Evolutionary conservation across 1,284 basidiomycete genomes (phyloP).

Genomic region (Cryptococcus sp.): DNA sequence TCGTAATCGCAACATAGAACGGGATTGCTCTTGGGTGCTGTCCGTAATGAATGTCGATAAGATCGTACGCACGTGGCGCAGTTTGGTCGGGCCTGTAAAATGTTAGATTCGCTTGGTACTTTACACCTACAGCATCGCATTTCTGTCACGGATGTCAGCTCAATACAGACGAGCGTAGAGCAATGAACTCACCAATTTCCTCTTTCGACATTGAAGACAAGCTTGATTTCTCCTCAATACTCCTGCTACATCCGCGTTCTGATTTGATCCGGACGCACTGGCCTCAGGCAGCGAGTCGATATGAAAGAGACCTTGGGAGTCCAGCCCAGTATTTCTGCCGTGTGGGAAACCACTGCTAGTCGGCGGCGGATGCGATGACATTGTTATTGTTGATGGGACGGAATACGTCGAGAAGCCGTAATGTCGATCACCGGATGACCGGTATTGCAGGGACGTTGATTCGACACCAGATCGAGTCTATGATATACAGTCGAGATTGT

Average conservation of each 20-base stretch:
- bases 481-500: too few species aligned
- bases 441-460: too few species aligned
- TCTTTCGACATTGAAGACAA: constrained; percentile 36
- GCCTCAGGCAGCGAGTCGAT: constrained; percentile 11
- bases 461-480: too few species aligned
- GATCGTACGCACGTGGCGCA: constrained; percentile 51
- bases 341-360: too few species aligned
- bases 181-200: constrained; percentile 31
- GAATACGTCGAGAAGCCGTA: too few species aligned
- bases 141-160: constrained; percentile 28
- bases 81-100: constrained; percentile 36
- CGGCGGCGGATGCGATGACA: too few species aligned
- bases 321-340: neutral
- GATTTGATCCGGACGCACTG: too few species aligned
- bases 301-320: constrained; percentile 7
- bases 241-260: constrained; percentile 28
- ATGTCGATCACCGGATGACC: too few species aligned
- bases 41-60: constrained; percentile 44
- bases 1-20: constrained; percentile 48
- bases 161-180: neutral
- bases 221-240: constrained; percentile 43
- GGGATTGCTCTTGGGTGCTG: constrained; percentile 40
- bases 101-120: constrained; percentile 5
- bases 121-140: constrained; percentile 44
- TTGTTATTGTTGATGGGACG: too few species aligned